Evolutionary conservation across 2,329 filamentous ascomycete genomes (phyloP).

Genomic region (Xylaria sp.): DNA sequence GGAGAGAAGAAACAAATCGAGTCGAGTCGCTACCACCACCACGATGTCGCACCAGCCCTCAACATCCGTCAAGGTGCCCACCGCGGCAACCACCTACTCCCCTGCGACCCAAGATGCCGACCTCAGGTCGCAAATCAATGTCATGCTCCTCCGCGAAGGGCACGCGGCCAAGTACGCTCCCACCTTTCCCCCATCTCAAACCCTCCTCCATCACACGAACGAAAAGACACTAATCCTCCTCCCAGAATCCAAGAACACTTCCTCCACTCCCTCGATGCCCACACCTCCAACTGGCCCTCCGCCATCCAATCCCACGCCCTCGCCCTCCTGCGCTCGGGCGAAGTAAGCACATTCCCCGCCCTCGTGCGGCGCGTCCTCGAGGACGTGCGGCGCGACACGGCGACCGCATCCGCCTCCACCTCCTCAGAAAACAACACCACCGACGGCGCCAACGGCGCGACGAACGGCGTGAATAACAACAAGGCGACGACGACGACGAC

Average conservation of each 20-base stretch:
- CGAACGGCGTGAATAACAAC: constrained; percentile 14
- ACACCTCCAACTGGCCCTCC: constrained; percentile 59
- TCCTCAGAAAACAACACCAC: constrained; percentile 7
- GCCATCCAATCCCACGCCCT: constrained; percentile 55
- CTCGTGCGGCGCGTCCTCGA: constrained; percentile 57
- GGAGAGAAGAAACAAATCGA: background rate
- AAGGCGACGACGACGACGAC: background rate
- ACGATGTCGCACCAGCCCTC: constrained; percentile 44
- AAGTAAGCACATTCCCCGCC: constrained; percentile 55
- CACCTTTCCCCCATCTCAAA: background rate
- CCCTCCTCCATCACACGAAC: background rate
- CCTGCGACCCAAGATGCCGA: constrained; percentile 57
- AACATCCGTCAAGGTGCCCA: constrained; percentile 56
- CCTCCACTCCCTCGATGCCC: constrained; percentile 56
- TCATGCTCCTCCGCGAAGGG: constrained; percentile 51
- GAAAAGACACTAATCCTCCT: constrained; percentile 4
- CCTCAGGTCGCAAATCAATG: constrained; percentile 58
- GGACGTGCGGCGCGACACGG: constrained; percentile 52
- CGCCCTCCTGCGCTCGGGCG: constrained; percentile 53
- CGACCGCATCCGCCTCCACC: constrained; percentile 27
- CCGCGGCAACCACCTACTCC: constrained; percentile 55
- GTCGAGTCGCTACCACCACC: background rate
- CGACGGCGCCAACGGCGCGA: constrained; percentile 12
- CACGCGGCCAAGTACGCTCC: constrained; percentile 50
- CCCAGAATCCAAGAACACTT: constrained; percentile 59